Percentiles rank a stretch among this genome's conserved stretches.
These are phyloP conservation scores for Nicotiana tabacum DNA, from an alignment of 257 asterid genomes.

Conservation along the genomic window DNA sequence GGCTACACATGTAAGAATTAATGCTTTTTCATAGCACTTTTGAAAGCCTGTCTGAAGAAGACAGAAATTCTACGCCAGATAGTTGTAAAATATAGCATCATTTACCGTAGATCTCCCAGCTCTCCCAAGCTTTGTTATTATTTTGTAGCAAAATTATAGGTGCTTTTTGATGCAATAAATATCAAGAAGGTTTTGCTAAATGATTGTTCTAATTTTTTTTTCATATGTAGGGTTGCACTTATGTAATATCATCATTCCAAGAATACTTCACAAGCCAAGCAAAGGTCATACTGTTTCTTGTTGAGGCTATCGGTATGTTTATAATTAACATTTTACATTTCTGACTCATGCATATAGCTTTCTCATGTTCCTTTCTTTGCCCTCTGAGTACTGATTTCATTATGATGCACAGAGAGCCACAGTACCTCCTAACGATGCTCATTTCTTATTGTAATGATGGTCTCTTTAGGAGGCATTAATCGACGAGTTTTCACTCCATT, in stretches of 20 bases:
- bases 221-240: slow-evolving; percentile 60
- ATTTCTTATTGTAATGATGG: not conserved
- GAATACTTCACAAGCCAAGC: slow-evolving; percentile 52
- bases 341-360: not conserved
- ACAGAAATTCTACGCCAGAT: not conserved
- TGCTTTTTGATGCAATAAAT: not conserved
- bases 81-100: not conserved
- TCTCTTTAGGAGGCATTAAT: not conserved
- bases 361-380: not conserved
- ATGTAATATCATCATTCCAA: slow-evolving; percentile 53
- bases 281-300: slow-evolving; percentile 58
- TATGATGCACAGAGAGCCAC: not conserved
- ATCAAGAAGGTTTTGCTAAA: not conserved
- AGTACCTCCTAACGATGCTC: not conserved
- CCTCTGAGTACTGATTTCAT: not conserved
- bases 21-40: too few species aligned
- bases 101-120: not conserved
- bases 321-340: not conserved
- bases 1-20: too few species aligned
- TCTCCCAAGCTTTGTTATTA: not conserved
- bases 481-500: not conserved
- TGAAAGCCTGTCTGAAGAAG: too few species aligned
- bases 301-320: slow-evolving; percentile 79
- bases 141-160: not conserved
- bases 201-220: slow-evolving; percentile 14